These are phyloP conservation scores for Tripterygium wilfordii DNA, from an alignment of 177 flowering plant species.

Conservation along the genomic window DNA sequence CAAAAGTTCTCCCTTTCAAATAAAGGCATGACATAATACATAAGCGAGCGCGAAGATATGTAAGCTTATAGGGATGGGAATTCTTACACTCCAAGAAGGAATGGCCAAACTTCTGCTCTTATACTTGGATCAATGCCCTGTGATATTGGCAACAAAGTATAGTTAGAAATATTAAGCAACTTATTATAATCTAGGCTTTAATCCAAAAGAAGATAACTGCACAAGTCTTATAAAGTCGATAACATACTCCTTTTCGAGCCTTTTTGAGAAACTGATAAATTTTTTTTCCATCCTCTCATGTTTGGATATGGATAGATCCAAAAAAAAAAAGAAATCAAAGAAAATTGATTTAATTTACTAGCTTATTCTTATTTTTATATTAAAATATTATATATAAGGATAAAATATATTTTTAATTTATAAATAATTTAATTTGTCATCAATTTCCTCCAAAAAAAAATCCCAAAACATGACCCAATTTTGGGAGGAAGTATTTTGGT, in stretches of 20 bases:
- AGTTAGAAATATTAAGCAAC: slow-evolving; percentile 15
- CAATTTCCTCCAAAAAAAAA: too few species aligned
- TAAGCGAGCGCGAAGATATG: neutral
- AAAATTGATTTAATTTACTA: too few species aligned
- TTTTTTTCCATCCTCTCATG: too few species aligned
- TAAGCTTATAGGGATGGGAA: neutral
- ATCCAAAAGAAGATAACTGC: neutral
- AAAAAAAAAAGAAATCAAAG: too few species aligned
- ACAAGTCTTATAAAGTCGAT: neutral
- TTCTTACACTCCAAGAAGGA: slow-evolving; percentile 93
- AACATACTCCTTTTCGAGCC: slow-evolving; percentile 65
- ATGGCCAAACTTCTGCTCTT: slow-evolving; percentile 91
- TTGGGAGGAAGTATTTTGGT: too few species aligned
- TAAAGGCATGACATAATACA: neutral
- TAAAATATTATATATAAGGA: too few species aligned
- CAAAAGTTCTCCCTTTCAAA: too few species aligned
- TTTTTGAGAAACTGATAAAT: slow-evolving; percentile 54
- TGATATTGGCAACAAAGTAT: slow-evolving; percentile 5
- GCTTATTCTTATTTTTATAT: too few species aligned
- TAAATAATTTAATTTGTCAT: too few species aligned
- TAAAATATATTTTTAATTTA: too few species aligned
- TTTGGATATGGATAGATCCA: too few species aligned
- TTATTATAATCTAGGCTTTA: neutral
- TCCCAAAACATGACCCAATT: too few species aligned
- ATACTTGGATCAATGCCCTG: slow-evolving; percentile 91